Conservation (phyloP, 441 rosid genomes). For the Euphorbia celastroides region DNA sequence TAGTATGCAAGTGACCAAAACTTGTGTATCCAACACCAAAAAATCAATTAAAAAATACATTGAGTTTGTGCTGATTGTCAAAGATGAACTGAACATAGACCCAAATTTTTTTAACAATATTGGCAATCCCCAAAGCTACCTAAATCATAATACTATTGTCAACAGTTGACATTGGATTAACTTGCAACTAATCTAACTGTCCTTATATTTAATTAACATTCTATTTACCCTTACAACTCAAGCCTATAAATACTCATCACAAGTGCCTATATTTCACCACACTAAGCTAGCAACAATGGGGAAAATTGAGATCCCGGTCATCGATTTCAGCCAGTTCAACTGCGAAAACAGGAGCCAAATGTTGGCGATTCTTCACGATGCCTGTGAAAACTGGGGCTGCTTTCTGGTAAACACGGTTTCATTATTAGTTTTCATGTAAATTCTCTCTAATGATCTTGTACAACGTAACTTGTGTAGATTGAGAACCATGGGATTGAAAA, state of each 20-base stretch:
- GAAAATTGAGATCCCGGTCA: conserved; percentile 60
- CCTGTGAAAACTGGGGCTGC: conserved; percentile 91
- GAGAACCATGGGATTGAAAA: conserved; percentile 71
- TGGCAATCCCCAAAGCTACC: conserved; percentile 25
- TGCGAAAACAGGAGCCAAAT: conserved; percentile 58
- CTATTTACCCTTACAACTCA: background rate
- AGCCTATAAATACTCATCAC: conserved; percentile 41
- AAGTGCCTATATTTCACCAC: conserved; percentile 11
- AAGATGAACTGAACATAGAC: conserved; percentile 48
- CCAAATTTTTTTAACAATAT: conserved; percentile 7
- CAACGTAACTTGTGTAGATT: conserved; percentile 39
- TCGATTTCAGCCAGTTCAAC: conserved; percentile 54
- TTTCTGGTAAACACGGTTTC: conserved; percentile 49
- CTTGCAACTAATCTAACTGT: conserved; percentile 25
- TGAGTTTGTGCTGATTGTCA: background rate
- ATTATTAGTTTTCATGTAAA: no score
- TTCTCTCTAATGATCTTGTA: background rate
- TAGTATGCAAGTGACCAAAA: conserved; percentile 25
- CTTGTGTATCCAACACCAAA: conserved; percentile 4
- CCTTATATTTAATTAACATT: conserved; percentile 11
- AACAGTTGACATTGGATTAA: conserved; percentile 10
- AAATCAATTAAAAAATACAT: background rate
- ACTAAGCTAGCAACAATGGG: conserved; percentile 14
- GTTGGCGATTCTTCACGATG: conserved; percentile 66
- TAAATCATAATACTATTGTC: background rate